Evolutionary conservation across 2,329 filamentous ascomycete species (phyloP).

Genomic region (Epichloe festucae): DNA sequence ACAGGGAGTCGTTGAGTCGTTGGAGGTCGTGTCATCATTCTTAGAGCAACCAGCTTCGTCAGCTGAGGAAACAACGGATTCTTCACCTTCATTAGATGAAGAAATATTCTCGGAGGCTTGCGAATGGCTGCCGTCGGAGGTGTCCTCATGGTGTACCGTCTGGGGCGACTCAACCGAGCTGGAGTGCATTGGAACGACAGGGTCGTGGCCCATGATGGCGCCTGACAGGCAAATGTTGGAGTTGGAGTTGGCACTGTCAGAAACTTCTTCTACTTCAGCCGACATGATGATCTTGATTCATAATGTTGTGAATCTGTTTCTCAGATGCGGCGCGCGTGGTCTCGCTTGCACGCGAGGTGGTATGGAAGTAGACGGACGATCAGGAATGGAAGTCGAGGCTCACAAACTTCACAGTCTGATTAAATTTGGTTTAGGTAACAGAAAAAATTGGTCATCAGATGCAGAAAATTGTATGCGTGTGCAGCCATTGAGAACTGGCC

Average conservation of each 20-base stretch:
- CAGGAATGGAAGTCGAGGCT: no score
- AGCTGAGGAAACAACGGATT: not conserved
- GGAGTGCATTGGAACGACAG: not conserved
- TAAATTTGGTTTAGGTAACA: no score
- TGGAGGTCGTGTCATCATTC: not conserved
- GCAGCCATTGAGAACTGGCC: no score
- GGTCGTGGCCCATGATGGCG: not conserved
- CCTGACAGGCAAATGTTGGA: not conserved
- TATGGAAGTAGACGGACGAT: no score
- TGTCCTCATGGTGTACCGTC: not conserved
- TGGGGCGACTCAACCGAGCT: not conserved
- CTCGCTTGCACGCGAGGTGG: no score
- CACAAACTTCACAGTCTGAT: no score
- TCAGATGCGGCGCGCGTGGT: no score
- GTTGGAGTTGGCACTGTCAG: not conserved
- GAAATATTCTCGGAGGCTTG: not conserved
- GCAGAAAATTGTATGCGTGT: no score
- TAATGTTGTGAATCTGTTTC: no score
- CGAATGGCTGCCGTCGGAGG: not conserved
- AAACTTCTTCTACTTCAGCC: not conserved
- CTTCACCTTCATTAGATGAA: no score
- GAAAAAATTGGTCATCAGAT: no score
- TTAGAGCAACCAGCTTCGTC: not conserved
- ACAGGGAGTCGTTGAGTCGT: not conserved
- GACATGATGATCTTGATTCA: no score